Evolutionary conservation across 2,329 filamentous ascomycete genomes (phyloP).

Genomic region (Ophiostoma tasmaniense): DNA sequence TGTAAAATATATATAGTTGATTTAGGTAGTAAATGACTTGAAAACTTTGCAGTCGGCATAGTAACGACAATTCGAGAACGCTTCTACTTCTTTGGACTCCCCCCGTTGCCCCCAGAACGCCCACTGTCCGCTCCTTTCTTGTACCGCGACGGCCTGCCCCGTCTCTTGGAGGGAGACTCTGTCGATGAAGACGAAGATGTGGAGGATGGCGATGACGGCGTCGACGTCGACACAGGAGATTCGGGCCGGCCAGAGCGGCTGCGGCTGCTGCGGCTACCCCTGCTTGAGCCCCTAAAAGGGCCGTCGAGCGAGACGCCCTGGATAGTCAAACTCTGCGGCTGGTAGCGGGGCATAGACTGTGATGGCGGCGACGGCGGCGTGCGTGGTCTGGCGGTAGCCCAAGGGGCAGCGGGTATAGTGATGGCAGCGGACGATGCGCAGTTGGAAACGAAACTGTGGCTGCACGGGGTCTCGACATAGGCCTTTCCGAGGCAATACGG

Average conservation of each 20-base stretch:
- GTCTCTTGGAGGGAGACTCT: neutral
- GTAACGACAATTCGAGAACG: too few relatives aligned
- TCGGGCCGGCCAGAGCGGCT: neutral
- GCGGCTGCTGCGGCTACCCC: neutral
- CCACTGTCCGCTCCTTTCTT: neutral
- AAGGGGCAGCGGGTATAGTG: neutral
- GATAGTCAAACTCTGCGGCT: neutral
- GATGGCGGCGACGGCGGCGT: neutral
- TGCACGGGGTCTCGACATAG: slow-evolving; percentile 16
- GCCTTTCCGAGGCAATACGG: slow-evolving; percentile 16
- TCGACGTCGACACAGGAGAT: neutral
- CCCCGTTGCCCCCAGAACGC: neutral
- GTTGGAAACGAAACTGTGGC: neutral
- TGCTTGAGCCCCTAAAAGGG: neutral
- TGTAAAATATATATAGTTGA: too few relatives aligned
- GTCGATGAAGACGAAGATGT: neutral
- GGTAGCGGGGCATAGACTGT: neutral
- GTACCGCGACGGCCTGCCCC: neutral
- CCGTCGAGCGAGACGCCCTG: neutral
- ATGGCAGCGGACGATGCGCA: neutral
- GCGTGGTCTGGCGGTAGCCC: neutral
- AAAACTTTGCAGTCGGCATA: too few relatives aligned
- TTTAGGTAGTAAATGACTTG: too few relatives aligned
- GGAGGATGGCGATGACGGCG: neutral
- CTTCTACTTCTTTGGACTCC: neutral